Conservation (phyloP, 164 flowering plant genomes). For the Annona squamosa region DNA sequence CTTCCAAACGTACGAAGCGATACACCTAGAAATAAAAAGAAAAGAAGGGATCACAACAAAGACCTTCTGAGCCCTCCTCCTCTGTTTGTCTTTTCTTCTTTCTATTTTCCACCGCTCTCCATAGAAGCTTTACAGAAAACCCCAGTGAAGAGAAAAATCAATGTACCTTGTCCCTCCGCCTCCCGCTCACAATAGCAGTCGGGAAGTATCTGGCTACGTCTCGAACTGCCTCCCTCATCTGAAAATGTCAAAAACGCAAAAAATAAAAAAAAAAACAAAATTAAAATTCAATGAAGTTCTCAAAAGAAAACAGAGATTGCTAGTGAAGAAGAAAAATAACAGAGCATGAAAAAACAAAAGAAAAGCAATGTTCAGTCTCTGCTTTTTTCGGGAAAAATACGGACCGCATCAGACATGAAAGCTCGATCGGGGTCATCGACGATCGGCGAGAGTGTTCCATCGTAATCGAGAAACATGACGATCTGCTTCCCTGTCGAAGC, state of each 20-base stretch:
- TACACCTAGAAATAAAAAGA: slow-evolving; percentile 35
- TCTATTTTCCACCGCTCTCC: background rate
- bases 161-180: slow-evolving; percentile 75
- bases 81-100: background rate
- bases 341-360: background rate
- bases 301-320: background rate
- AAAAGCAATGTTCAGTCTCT: background rate
- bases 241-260: background rate
- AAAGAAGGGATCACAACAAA: background rate
- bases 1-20: slow-evolving; percentile 55
- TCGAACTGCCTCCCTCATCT: slow-evolving; percentile 70
- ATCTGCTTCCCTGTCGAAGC: slow-evolving; percentile 74
- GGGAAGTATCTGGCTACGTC: slow-evolving; percentile 60
- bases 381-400: background rate
- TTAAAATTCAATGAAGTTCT: background rate
- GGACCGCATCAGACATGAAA: slow-evolving; percentile 62
- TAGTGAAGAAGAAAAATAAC: slow-evolving; percentile 1
- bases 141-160: slow-evolving; percentile 2
- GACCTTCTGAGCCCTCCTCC: background rate
- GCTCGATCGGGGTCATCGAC: slow-evolving; percentile 86
- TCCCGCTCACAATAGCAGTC: slow-evolving; percentile 79
- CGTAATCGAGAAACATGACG: slow-evolving; percentile 83
- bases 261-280: background rate
- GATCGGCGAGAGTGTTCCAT: slow-evolving; percentile 86
- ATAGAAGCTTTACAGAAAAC: background rate